Conservation (phyloP, 2,329 filamentous ascomycete species). For the Lecanosticta acicola region DNA sequence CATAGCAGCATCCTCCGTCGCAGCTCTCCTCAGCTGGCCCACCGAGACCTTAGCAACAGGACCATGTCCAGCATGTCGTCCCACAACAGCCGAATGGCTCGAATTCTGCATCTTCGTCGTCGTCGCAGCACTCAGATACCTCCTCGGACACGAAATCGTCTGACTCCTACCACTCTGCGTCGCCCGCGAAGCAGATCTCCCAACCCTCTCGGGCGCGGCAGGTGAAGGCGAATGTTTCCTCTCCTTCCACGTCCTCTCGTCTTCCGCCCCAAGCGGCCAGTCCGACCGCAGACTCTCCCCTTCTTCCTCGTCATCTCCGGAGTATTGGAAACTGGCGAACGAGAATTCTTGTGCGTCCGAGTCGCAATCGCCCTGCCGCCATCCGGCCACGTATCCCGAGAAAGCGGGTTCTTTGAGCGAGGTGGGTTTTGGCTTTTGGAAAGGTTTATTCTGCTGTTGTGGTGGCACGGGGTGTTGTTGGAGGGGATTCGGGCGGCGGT, state of each 20-base stretch:
- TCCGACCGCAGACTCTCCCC: background rate
- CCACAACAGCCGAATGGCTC: background rate
- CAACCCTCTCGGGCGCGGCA: background rate
- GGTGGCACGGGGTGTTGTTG: background rate
- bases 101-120: background rate
- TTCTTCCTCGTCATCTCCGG: constrained; percentile 4
- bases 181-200: background rate
- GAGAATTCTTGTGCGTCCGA: constrained; percentile 6
- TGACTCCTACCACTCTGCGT: background rate
- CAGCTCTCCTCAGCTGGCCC: background rate
- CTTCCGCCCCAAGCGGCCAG: background rate
- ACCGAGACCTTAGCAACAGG: background rate
- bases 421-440: background rate
- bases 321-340: constrained; percentile 3
- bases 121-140: background rate
- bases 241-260: constrained; percentile 3
- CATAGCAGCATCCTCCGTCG: background rate
- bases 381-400: constrained; percentile 5
- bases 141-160: background rate
- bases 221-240: background rate
- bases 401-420: constrained; percentile 5
- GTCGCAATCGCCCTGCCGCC: constrained; percentile 5
- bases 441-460: background rate
- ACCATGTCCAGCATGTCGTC: background rate
- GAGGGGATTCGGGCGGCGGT: background rate